Conservation (phyloP, 2,329 filamentous ascomycete genomes). For the Aspergillus sp. region DNA sequence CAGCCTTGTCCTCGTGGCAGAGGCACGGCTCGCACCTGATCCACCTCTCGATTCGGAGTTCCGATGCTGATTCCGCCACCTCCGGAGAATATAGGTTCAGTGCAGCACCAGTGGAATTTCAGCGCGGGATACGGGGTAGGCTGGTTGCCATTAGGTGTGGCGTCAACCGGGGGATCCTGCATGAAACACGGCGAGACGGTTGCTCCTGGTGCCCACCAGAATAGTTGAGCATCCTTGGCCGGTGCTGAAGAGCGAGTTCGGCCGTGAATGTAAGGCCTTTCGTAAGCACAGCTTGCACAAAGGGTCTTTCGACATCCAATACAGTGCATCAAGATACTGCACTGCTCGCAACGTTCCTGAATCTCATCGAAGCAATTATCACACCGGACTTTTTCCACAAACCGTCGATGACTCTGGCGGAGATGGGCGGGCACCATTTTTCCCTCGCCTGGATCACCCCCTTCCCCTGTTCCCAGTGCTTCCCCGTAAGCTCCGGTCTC, state of each 20-base stretch:
- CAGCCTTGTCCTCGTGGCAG: conserved; percentile 47
- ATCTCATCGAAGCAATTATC: conserved; percentile 48
- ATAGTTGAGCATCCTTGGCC: conserved; percentile 19
- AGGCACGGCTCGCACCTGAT: conserved; percentile 50
- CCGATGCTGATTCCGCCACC: conserved; percentile 52
- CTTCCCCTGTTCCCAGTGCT: conserved; percentile 44
- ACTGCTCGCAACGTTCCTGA: conserved; percentile 51
- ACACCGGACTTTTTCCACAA: conserved; percentile 47
- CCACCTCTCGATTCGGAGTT: conserved; percentile 46
- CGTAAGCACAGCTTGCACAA: conserved; percentile 53
- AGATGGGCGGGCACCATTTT: conserved; percentile 49
- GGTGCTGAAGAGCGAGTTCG: conserved; percentile 6
- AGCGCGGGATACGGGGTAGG: conserved; percentile 40
- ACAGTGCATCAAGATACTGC: conserved; percentile 55
- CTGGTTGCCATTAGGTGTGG: conserved; percentile 19
- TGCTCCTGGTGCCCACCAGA: conserved; percentile 54
- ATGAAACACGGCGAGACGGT: conserved; percentile 50
- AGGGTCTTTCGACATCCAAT: conserved; percentile 53
- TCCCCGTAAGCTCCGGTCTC: conserved; percentile 50
- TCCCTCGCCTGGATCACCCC: conserved; percentile 40
- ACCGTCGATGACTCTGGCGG: conserved; percentile 45
- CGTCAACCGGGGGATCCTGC: conserved; percentile 40
- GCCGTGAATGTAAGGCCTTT: conserved; percentile 40
- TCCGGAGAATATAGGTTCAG: conserved; percentile 52
- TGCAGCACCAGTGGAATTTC: conserved; percentile 53